A percentile compares a stretch with the other conserved stretches of the same genome.
Conservation (phyloP, 495 filamentous ascomycete species). For the Paragyromitra xinjiangensis region DNA sequence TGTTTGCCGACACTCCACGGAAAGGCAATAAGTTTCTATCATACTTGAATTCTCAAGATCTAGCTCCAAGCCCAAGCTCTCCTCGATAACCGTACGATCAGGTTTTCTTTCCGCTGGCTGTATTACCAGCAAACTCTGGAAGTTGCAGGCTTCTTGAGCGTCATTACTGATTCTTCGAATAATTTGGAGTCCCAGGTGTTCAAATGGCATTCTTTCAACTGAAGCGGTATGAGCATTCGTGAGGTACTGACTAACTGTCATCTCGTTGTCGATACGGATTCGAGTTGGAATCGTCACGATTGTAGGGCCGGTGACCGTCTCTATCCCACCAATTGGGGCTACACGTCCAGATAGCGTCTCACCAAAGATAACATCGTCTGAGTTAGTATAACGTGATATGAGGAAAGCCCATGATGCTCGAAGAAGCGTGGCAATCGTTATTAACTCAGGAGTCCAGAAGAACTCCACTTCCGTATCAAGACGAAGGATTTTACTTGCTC, state of each 20-base stretch:
- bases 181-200: constrained; percentile 30
- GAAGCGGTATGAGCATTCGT: constrained; percentile 60
- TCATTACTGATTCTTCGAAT: constrained; percentile 29
- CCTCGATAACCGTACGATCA: neutral
- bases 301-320: constrained; percentile 58
- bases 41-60: constrained; percentile 17
- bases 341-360: constrained; percentile 65
- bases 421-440: constrained; percentile 60
- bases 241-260: constrained; percentile 60
- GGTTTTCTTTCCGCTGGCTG: constrained; percentile 48
- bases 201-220: constrained; percentile 26
- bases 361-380: constrained; percentile 69
- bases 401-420: constrained; percentile 69
- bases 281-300: constrained; percentile 60
- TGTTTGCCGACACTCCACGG: constrained; percentile 38
- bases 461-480: constrained; percentile 27
- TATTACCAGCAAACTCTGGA: constrained; percentile 33
- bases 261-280: constrained; percentile 60
- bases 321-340: constrained; percentile 63
- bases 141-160: constrained; percentile 27
- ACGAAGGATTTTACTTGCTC: constrained; percentile 2
- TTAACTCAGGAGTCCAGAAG: constrained; percentile 11
- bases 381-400: constrained; percentile 64
- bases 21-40: constrained; percentile 38
- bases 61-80: constrained; percentile 10